These are phyloP conservation scores for Phanerochaete sordida DNA, from an alignment of 768 basidiomycete species.

Conservation along the genomic window DNA sequence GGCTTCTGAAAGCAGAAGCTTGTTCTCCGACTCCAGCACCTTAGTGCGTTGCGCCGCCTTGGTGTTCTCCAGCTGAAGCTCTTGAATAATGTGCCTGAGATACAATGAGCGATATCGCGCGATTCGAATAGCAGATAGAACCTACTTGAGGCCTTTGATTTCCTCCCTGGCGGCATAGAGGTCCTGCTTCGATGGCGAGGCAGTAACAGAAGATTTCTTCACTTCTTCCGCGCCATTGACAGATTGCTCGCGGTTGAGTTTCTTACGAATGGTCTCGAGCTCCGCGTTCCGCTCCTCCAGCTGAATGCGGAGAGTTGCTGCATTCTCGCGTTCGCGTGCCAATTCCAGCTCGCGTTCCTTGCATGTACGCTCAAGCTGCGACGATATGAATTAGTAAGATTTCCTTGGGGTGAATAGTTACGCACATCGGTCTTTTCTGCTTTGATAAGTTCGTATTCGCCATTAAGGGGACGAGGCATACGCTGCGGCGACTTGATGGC, in stretches of 20 bases:
- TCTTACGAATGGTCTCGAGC: constrained; percentile 56
- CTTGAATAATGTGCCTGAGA: constrained; percentile 78
- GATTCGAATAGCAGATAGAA: background rate
- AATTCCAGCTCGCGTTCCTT: constrained; percentile 29
- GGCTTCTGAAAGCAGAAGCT: constrained; percentile 58
- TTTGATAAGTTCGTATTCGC: constrained; percentile 9
- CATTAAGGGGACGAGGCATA: background rate
- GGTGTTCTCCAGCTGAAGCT: constrained; percentile 79
- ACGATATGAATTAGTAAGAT: background rate
- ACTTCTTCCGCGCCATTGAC: constrained; percentile 37
- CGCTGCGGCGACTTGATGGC: constrained; percentile 3
- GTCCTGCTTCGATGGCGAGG: constrained; percentile 50
- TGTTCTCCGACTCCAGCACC: constrained; percentile 75
- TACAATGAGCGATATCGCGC: background rate
- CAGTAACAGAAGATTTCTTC: constrained; percentile 24
- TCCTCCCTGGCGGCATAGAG: constrained; percentile 52
- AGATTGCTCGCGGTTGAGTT: constrained; percentile 52
- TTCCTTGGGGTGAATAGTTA: background rate
- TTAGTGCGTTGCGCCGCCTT: constrained; percentile 59
- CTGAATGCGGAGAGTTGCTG: constrained; percentile 27
- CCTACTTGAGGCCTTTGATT: constrained; percentile 80
- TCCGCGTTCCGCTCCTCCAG: constrained; percentile 44
- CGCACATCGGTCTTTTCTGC: constrained; percentile 23
- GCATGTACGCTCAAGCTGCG: constrained; percentile 12
- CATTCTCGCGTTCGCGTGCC: constrained; percentile 27